phyloP scores from a whole-genome alignment of 139 green algal species.

The Picochlorum sp. region DNA sequence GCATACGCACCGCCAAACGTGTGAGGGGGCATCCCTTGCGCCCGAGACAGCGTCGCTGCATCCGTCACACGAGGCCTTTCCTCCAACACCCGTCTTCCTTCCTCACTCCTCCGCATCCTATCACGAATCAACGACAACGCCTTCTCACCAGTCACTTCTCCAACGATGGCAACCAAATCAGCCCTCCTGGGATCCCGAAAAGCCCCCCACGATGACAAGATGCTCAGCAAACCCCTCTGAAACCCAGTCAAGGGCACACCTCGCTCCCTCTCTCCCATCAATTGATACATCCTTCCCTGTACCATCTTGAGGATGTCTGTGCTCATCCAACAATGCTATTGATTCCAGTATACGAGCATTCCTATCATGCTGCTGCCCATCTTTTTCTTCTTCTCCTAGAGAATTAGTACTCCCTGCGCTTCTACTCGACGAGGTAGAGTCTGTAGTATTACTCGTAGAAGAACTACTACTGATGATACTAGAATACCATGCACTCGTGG shows the following conservation, averaged over 20 bases:
- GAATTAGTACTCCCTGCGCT: too few species aligned
- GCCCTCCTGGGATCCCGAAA: constrained; percentile 42
- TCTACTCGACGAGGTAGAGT: too few species aligned
- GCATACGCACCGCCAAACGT: constrained; percentile 87
- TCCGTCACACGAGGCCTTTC: constrained; percentile 67
- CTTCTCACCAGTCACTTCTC: constrained; percentile 56
- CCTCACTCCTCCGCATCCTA: constrained; percentile 57
- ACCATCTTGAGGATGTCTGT: background rate
- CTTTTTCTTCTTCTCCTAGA: too few species aligned
- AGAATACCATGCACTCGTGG: too few species aligned
- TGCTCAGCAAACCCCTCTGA: constrained; percentile 54
- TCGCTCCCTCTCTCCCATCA: constrained; percentile 16
- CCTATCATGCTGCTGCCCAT: too few species aligned
- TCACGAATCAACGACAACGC: constrained; percentile 48
- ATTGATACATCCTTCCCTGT: constrained; percentile 22
- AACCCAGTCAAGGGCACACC: constrained; percentile 52
- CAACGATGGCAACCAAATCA: constrained; percentile 76
- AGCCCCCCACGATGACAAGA: constrained; percentile 46
- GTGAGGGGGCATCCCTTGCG: constrained; percentile 41
- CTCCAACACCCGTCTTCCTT: constrained; percentile 53
- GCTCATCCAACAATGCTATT: background rate
- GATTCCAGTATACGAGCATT: too few species aligned
- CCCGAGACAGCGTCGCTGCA: constrained; percentile 29
- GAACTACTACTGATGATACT: too few species aligned
- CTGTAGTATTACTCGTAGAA: too few species aligned